A percentile compares a stretch with the other conserved stretches of the same genome.
These are phyloP conservation scores for Corchorus capsularis DNA, from an alignment of 345 rosid species.

Conservation along the genomic window DNA sequence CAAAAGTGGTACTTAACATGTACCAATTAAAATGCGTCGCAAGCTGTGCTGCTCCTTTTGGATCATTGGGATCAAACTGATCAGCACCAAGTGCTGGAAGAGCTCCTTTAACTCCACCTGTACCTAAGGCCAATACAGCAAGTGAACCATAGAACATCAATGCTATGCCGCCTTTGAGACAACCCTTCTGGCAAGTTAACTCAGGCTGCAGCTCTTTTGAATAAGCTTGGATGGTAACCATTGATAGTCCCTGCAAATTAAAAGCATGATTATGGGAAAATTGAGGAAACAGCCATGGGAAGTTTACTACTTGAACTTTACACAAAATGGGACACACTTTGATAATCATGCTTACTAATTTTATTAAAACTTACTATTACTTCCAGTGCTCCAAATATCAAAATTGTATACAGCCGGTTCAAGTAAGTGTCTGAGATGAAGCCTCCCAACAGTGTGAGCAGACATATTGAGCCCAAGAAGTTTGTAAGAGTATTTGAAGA, in stretches of 20 bases:
- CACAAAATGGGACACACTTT: background rate
- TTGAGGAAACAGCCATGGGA: background rate
- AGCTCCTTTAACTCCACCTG: constrained; percentile 49
- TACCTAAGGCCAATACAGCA: constrained; percentile 47
- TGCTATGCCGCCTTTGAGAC: constrained; percentile 31
- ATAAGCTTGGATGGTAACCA: constrained; percentile 32
- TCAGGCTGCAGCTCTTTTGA: constrained; percentile 27
- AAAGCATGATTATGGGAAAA: background rate
- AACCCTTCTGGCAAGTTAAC: background rate
- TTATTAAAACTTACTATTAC: constrained; percentile 18
- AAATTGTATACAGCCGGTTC: constrained; percentile 20
- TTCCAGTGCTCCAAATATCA: constrained; percentile 34
- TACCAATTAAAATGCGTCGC: constrained; percentile 54
- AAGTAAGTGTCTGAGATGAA: constrained; percentile 32
- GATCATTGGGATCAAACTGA: constrained; percentile 59
- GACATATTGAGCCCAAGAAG: constrained; percentile 28
- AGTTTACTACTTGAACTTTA: background rate
- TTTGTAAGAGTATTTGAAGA: constrained; percentile 34
- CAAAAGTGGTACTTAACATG: constrained; percentile 39
- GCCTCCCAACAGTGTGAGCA: constrained; percentile 30
- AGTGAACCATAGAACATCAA: constrained; percentile 41
- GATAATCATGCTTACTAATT: too few relatives aligned
- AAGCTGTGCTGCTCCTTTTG: constrained; percentile 43
- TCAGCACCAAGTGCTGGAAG: constrained; percentile 68
- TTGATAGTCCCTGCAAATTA: constrained; percentile 19